Conservation (phyloP, 352 stramenopile species). For the Pythium sp. region DNA sequence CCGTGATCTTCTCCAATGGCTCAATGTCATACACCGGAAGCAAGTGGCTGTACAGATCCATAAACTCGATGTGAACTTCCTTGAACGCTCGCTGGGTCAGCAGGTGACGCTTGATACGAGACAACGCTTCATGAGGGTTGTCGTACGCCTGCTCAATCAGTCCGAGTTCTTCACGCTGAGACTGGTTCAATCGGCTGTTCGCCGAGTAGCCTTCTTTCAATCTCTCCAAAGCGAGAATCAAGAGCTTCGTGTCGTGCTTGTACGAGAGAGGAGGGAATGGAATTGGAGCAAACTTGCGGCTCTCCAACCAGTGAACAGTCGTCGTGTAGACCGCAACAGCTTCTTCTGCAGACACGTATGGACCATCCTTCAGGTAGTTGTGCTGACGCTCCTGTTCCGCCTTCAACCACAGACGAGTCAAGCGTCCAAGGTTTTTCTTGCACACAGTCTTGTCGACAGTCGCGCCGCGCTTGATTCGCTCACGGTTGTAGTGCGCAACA, state of each 20-base stretch:
- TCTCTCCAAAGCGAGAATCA: conserved; percentile 98
- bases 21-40: conserved; percentile 99
- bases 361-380: conserved; percentile 99
- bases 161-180: conserved; percentile 97
- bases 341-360: conserved; percentile 99
- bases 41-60: conserved; percentile 99
- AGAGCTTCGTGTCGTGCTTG: conserved; percentile 99
- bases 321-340: conserved; percentile 99
- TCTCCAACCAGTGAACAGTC: conserved; percentile 99
- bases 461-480: conserved; percentile 98
- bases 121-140: conserved; percentile 98
- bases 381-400: conserved; percentile 99
- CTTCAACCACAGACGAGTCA: conserved; percentile 99
- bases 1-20: conserved; percentile 99
- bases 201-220: conserved; percentile 99
- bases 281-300: conserved; percentile 98
- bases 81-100: conserved; percentile 99
- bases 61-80: conserved; percentile 99
- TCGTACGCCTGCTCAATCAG: conserved; percentile 99
- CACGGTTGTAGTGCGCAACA: conserved; percentile 99
- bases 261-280: conserved; percentile 99
- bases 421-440: conserved; percentile 98
- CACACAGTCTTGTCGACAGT: conserved; percentile 99
- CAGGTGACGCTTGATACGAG: conserved; percentile 98
- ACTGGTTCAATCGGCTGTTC: conserved; percentile 97